Percentiles rank a stretch among this genome's conserved stretches.
Conservation (phyloP, 2,329 filamentous ascomycete species). For the Beauveria pseudobassiana region DNA sequence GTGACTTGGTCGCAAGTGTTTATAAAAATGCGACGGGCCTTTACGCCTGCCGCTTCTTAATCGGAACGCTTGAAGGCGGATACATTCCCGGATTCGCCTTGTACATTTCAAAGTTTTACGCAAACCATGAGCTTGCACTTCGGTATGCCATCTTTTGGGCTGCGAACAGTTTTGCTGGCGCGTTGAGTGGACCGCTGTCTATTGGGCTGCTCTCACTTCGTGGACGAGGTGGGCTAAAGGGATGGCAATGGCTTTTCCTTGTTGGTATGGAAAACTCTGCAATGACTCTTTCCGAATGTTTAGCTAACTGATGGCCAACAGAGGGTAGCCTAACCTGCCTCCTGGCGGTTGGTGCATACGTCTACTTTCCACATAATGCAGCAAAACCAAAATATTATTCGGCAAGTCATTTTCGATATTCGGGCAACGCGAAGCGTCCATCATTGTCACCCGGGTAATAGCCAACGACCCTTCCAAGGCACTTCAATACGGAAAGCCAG, state of each 20-base stretch:
- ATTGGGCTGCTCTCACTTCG: conserved; percentile 21
- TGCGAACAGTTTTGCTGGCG: conserved; percentile 22
- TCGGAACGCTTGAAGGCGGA: conserved; percentile 24
- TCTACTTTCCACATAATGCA: conserved; percentile 22
- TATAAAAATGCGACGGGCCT: conserved; percentile 19
- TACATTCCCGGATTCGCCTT: conserved; percentile 25
- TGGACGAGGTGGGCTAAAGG: conserved; percentile 18
- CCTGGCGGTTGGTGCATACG: conserved; percentile 18
- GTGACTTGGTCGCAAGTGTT: conserved; percentile 23
- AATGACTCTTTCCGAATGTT: too few relatives aligned
- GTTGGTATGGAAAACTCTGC: conserved; percentile 16
- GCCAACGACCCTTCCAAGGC: conserved; percentile 24
- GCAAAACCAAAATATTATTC: conserved; percentile 19
- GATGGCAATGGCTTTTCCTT: conserved; percentile 26
- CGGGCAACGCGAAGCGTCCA: conserved; percentile 18
- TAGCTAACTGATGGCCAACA: not conserved
- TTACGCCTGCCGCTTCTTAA: conserved; percentile 21
- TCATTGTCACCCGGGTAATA: conserved; percentile 22
- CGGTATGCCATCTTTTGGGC: conserved; percentile 25
- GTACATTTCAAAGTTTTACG: conserved; percentile 24
- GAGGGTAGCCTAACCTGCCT: conserved; percentile 22
- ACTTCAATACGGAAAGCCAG: conserved; percentile 17
- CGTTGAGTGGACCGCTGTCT: conserved; percentile 20
- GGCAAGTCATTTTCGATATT: conserved; percentile 19
- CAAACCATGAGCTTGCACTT: conserved; percentile 21